These are phyloP conservation scores for Dacryopinax spathularia DNA, from an alignment of 768 basidiomycete species.

Conservation along the genomic window DNA sequence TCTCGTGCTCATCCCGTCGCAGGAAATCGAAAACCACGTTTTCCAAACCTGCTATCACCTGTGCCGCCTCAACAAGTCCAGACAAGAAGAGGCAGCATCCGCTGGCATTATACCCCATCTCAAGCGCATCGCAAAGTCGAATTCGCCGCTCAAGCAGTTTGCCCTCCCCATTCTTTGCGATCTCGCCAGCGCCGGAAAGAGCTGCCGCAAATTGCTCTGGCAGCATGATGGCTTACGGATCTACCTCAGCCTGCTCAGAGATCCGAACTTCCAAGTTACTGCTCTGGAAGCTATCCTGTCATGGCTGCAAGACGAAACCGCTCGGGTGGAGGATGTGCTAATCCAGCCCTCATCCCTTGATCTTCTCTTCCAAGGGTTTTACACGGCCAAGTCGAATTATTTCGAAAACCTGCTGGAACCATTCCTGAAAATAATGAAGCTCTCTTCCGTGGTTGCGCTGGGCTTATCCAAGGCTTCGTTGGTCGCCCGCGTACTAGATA, in stretches of 20 bases:
- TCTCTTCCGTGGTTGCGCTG: constrained; percentile 59
- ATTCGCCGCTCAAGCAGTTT: constrained; percentile 90
- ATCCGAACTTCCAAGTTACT: constrained; percentile 84
- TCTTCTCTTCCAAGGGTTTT: constrained; percentile 61
- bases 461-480: constrained; percentile 68
- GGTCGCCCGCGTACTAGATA: constrained; percentile 75
- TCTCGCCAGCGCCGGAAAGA: constrained; percentile 87
- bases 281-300: constrained; percentile 80
- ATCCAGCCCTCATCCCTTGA: constrained; percentile 51
- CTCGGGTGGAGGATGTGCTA: constrained; percentile 81
- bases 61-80: constrained; percentile 80
- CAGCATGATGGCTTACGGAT: constrained; percentile 78
- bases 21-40: constrained; percentile 96
- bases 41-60: constrained; percentile 97
- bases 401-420: constrained; percentile 89
- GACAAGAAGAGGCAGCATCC: constrained; percentile 94
- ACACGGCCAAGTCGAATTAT: constrained; percentile 70
- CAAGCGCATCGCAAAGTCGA: constrained; percentile 73
- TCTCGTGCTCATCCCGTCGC: constrained; percentile 8
- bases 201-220: constrained; percentile 78
- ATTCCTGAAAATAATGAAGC: constrained; percentile 77
- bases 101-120: constrained; percentile 88
- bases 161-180: constrained; percentile 95
- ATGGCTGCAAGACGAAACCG: constrained; percentile 93
- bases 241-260: constrained; percentile 64